Conservation (phyloP, 805 yeast genomes). For the Torulaspora microellipsoides region DNA sequence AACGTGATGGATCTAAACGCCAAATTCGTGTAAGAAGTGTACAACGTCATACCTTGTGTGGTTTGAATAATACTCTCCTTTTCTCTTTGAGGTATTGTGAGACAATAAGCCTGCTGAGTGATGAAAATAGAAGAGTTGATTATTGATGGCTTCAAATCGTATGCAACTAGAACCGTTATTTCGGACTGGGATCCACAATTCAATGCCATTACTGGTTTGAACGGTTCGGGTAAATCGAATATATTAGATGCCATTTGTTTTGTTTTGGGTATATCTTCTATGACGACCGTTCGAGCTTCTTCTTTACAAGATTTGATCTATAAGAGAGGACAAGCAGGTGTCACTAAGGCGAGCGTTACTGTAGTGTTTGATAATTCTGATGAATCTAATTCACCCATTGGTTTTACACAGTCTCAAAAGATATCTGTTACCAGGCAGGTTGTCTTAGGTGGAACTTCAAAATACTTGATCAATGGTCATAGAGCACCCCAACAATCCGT, state of each 20-base stretch:
- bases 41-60: too few relatives aligned
- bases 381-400: slow-evolving; percentile 72
- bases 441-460: slow-evolving; percentile 84
- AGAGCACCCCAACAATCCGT: slow-evolving; percentile 94
- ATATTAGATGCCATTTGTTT: slow-evolving; percentile 96
- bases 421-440: slow-evolving; percentile 91
- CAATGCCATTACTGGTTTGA: slow-evolving; percentile 95
- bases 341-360: slow-evolving; percentile 93
- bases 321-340: slow-evolving; percentile 97
- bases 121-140: slow-evolving; percentile 96
- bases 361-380: slow-evolving; percentile 90
- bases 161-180: slow-evolving; percentile 93
- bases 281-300: slow-evolving; percentile 92
- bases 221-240: slow-evolving; percentile 97
- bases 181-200: slow-evolving; percentile 95
- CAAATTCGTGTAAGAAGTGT: too few relatives aligned
- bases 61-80: too few relatives aligned
- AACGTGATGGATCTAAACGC: too few relatives aligned
- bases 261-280: slow-evolving; percentile 92
- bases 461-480: slow-evolving; percentile 91
- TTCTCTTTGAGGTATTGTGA: too few relatives aligned
- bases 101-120: background rate
- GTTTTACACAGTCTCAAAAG: slow-evolving; percentile 69
- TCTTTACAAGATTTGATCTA: slow-evolving; percentile 91
- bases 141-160: slow-evolving; percentile 96